Evolutionary conservation across 208 protist genomes (phyloP), one percentile per base, ranked within the genome.

Genomic region (Trypanosomatidae sp.): DNA sequence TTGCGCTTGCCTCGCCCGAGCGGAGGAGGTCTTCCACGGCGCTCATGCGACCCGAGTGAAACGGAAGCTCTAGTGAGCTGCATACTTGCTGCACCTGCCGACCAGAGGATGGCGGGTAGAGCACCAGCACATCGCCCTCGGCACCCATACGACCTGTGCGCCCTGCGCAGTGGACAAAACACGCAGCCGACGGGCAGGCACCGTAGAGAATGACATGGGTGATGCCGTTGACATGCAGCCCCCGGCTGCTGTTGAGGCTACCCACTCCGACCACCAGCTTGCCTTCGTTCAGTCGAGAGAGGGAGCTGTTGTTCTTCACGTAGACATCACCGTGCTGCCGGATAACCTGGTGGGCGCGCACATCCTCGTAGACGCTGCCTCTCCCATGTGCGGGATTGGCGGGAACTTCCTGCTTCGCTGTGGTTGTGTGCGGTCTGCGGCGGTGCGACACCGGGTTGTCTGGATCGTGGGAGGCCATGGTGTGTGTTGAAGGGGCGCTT

Each of bases 171-270:
- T 97, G 93, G 44, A 95, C 86, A 82, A 97, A 97, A 19, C 79
- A 33, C 15, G 88, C 78, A 1, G 89, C 49, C 2, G 86, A 53
- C 9, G 91, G 89, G 50, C 82, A 92, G 22, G 71, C 76, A 8
- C 91, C 91, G 69, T 90, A 93, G n/a, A 97, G 64, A 30, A 97
- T 80, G 46, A 97, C 91, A 69, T 97, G 93, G 0, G 91, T 92
- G 67, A 97, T 78, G 55, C 77, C 82, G 55, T 87, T 86, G 9
- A 97, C 83, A 77, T 97, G 93, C 65, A 97, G 81, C 13, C 93
- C 93, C 8, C 93, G 89, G 47, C 88, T 90, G 66, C 90, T 82
- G 46, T 81, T 76, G 73, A 88, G 77, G 56, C 76, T 80, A 15
- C 83, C 85, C 8, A 97, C 88, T 50, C 91, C 93, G 4, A 95